Base-by-base conservation (phyloP, 2,329 filamentous ascomycete genomes). In the Colletotrichum nymphaeae region DNA sequence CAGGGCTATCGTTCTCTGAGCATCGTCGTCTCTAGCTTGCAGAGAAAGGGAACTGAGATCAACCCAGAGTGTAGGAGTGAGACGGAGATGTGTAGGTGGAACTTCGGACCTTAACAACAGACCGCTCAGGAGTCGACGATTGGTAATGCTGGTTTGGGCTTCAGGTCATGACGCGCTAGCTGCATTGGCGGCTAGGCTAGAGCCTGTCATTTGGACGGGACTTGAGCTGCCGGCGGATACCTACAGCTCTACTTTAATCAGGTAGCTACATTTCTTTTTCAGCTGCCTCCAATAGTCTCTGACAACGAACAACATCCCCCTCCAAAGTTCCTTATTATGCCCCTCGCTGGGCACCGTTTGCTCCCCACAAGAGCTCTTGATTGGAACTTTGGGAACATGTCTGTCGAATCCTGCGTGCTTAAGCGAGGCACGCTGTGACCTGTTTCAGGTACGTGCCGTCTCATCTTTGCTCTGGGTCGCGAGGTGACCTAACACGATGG, bases 371-470 rank as follows among this genome's bases (percentile, higher is more conserved):
- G 12, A n/a, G 42, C 16, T 55, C 9, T 16, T 64, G 59, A 60
- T 64, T 73, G 70, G 67, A 8, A 37, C 55, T 11, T 32, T n/a
- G 52, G 42, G 42, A 49, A 3, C 19, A n/a, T 9, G 19, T 8
- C 42, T 49, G 42, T 22, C 19, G 16, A 19, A 49, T 42, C 37
- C 16, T 42, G 37, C 42, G 3, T 52, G 59, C 63, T 30, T 49
- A 65, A 60, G 56, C 67, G 60, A 73, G 67, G 53, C 26, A 59
- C 30, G 70, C 70, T 65, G 53, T 56, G 66, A 73, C 67, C 70
- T 58, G 70, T 73, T 73, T 73, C 70, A 73, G 66, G 66, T 73
- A 68, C 69, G 64, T 72, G 69, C 65, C 65, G 26, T 28, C 22
- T 28, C 42, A 28, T 5, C 8, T 24, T 3, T 26, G 30, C 49